Conservation (phyloP, 495 filamentous ascomycete species). For the Penicillium canescens region DNA sequence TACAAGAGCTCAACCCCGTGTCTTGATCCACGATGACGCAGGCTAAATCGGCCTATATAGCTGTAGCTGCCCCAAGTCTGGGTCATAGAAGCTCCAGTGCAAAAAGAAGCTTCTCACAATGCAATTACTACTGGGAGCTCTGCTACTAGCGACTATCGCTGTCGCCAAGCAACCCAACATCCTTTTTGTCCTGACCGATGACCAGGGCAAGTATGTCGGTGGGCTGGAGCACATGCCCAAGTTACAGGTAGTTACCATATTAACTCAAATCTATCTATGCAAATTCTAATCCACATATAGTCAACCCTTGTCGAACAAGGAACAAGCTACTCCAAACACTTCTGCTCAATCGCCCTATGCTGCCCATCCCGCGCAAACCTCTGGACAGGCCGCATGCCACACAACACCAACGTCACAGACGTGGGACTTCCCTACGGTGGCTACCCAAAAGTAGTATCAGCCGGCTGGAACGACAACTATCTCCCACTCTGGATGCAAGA, state of each 20-base stretch:
- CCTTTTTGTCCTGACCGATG: slow-evolving; percentile 63
- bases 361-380: slow-evolving; percentile 55
- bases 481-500: slow-evolving; percentile 69
- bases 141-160: slow-evolving; percentile 7
- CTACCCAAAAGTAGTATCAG: slow-evolving; percentile 62
- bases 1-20: slow-evolving; percentile 9
- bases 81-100: not conserved
- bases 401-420: slow-evolving; percentile 61
- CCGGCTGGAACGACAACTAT: slow-evolving; percentile 63
- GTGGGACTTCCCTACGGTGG: slow-evolving; percentile 61
- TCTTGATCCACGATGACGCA: not conserved
- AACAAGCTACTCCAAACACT: slow-evolving; percentile 45
- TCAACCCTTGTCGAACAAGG: slow-evolving; percentile 27
- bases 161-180: slow-evolving; percentile 50
- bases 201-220: slow-evolving; percentile 59
- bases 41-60: slow-evolving; percentile 6
- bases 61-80: not conserved
- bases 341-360: slow-evolving; percentile 56
- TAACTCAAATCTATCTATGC: not conserved
- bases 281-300: slow-evolving; percentile 12
- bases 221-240: slow-evolving; percentile 58
- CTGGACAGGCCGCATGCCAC: slow-evolving; percentile 35
- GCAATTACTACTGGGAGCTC: slow-evolving; percentile 3
- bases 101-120: not conserved
- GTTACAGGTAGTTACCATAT: slow-evolving; percentile 32